A percentile compares a stretch with the other conserved stretches of the same genome.
These are phyloP conservation scores for Phytophthora uliginosa DNA, from an alignment of 352 stramenopile species.

Conservation along the genomic window DNA sequence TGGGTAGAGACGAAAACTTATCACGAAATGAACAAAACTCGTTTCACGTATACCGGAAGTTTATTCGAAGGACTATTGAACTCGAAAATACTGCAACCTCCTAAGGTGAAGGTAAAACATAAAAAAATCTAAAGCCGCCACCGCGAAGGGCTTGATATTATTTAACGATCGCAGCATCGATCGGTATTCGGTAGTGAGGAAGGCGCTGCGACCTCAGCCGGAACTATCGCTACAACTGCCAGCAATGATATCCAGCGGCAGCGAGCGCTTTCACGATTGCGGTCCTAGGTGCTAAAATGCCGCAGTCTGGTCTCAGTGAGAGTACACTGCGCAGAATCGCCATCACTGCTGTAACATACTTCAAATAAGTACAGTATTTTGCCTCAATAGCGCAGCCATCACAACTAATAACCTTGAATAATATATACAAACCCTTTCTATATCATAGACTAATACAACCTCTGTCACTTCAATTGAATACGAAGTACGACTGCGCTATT, in stretches of 20 bases:
- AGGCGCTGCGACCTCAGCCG: neutral
- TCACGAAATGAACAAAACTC: too few relatives aligned
- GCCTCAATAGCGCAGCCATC: too few relatives aligned
- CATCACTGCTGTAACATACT: too few relatives aligned
- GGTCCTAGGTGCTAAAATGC: neutral
- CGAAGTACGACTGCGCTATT: too few relatives aligned
- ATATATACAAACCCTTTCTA: too few relatives aligned
- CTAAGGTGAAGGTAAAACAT: neutral
- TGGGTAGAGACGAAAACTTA: too few relatives aligned
- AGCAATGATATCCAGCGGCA: slow-evolving; percentile 2
- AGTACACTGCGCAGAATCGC: neutral
- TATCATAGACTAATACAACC: too few relatives aligned
- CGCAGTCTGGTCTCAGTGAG: neutral
- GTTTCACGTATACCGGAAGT: too few relatives aligned
- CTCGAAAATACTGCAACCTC: neutral
- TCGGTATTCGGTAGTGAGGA: neutral
- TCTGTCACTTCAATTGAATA: too few relatives aligned
- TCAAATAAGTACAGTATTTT: too few relatives aligned
- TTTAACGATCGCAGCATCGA: neutral
- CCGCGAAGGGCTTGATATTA: neutral
- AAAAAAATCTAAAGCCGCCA: neutral
- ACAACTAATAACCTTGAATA: too few relatives aligned
- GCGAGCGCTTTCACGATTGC: neutral
- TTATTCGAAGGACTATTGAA: neutral
- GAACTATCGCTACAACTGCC: neutral